Conservation (phyloP, 768 basidiomycete genomes). For the Lepiota venenata region DNA sequence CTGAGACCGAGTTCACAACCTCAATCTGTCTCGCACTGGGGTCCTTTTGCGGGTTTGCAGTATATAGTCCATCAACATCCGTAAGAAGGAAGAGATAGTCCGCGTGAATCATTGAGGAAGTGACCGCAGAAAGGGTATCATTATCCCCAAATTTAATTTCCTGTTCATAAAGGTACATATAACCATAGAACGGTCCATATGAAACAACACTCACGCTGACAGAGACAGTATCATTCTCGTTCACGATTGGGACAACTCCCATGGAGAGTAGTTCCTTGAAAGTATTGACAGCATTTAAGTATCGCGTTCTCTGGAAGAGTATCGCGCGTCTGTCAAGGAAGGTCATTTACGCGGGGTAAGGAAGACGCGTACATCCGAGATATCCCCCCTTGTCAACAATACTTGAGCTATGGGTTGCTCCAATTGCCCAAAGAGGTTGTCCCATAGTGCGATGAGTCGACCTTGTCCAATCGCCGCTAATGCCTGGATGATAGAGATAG, state of each 20-base stretch:
- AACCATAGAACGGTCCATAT: background rate
- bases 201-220: slow-evolving; percentile 73
- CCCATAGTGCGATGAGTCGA: slow-evolving; percentile 93
- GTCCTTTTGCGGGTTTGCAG: slow-evolving; percentile 91
- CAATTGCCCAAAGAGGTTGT: slow-evolving; percentile 91
- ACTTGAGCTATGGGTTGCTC: slow-evolving; percentile 97
- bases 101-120: slow-evolving; percentile 95
- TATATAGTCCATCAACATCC: slow-evolving; percentile 95
- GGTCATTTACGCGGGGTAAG: background rate
- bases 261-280: slow-evolving; percentile 87
- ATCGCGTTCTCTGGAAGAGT: slow-evolving; percentile 75
- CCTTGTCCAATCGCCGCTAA: slow-evolving; percentile 97
- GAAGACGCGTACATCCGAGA: slow-evolving; percentile 75
- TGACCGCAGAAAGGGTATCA: slow-evolving; percentile 96
- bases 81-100: slow-evolving; percentile 97
- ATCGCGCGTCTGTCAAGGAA: slow-evolving; percentile 7
- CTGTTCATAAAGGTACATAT: slow-evolving; percentile 33
- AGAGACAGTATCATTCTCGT: slow-evolving; percentile 98
- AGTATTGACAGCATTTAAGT: slow-evolving; percentile 95
- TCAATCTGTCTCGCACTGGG: slow-evolving; percentile 77
- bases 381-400: slow-evolving; percentile 90
- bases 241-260: slow-evolving; percentile 97
- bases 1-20: slow-evolving; percentile 77
- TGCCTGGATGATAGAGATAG: slow-evolving; percentile 48
- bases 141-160: slow-evolving; percentile 99